A percentile compares a stretch with the other conserved stretches of the same genome.
These are phyloP conservation scores for Suhomyces xylopsoci DNA, from an alignment of 805 yeast genomes.

Conservation along the genomic window DNA sequence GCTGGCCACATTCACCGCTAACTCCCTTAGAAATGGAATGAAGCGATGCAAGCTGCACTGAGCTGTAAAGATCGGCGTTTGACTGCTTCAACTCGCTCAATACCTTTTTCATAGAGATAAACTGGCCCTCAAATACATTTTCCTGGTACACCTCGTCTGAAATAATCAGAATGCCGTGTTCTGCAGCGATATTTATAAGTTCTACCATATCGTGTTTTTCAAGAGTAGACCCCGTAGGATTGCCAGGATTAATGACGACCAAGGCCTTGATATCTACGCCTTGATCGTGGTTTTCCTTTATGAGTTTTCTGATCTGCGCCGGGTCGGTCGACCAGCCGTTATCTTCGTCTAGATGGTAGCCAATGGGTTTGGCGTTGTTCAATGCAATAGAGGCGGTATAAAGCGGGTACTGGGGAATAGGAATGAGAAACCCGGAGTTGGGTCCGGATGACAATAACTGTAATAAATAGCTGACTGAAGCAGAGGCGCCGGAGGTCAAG, in stretches of 20 bases:
- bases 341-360: conserved; percentile 80
- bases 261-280: conserved; percentile 71
- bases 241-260: conserved; percentile 96
- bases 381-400: conserved; percentile 93
- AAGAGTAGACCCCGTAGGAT: conserved; percentile 93
- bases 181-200: conserved; percentile 76
- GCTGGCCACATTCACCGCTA: conserved; percentile 98
- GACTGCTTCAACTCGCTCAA: conserved; percentile 57
- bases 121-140: conserved; percentile 79
- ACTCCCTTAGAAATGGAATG: conserved; percentile 99
- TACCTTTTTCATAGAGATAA: conserved; percentile 80
- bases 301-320: conserved; percentile 53
- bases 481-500: conserved; percentile 91
- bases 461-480: conserved; percentile 81
- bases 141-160: conserved; percentile 99
- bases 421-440: conserved; percentile 78
- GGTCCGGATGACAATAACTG: conserved; percentile 66
- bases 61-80: conserved; percentile 54
- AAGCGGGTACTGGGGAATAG: conserved; percentile 97
- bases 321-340: conserved; percentile 84
- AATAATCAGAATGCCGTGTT: conserved; percentile 77
- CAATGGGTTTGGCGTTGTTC: conserved; percentile 77
- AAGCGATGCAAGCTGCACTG: conserved; percentile 85
- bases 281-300: conserved; percentile 44
- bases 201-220: conserved; percentile 62